Evolutionary conservation across 176 grass and related monocot genomes (phyloP).

Genomic region (Oryza meridionalis): DNA sequence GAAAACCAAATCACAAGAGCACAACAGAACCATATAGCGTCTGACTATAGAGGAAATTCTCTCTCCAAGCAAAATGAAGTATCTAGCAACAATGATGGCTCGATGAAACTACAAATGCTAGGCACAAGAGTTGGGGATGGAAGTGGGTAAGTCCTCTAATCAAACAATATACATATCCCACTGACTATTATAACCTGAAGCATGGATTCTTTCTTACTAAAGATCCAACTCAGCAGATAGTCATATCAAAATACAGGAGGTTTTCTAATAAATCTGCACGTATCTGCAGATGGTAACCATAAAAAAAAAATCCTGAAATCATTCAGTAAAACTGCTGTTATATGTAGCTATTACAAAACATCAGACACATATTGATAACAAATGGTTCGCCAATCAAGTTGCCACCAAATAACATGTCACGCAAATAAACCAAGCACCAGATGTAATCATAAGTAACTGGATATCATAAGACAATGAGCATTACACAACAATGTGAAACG

Average conservation of each 20-base stretch:
- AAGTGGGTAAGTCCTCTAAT: background rate
- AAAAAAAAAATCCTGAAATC: background rate
- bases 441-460: slow-evolving; percentile 29
- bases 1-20: no score
- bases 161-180: background rate
- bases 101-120: background rate
- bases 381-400: slow-evolving; percentile 1
- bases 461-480: slow-evolving; percentile 14
- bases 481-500: slow-evolving; percentile 30
- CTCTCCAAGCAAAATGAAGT: background rate
- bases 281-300: background rate
- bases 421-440: slow-evolving; percentile 5
- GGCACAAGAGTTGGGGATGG: background rate
- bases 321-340: background rate
- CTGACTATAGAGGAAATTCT: background rate
- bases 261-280: background rate
- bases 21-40: no score
- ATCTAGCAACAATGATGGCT: background rate
- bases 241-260: background rate
- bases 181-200: background rate
- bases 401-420: slow-evolving; percentile 13
- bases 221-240: background rate
- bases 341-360: slow-evolving; percentile 18
- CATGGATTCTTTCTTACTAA: background rate
- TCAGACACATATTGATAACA: background rate